Percentiles rank a stretch among this genome's conserved stretches.
Conservation (phyloP, 305 asterid species). For the Plantago rigida region DNA sequence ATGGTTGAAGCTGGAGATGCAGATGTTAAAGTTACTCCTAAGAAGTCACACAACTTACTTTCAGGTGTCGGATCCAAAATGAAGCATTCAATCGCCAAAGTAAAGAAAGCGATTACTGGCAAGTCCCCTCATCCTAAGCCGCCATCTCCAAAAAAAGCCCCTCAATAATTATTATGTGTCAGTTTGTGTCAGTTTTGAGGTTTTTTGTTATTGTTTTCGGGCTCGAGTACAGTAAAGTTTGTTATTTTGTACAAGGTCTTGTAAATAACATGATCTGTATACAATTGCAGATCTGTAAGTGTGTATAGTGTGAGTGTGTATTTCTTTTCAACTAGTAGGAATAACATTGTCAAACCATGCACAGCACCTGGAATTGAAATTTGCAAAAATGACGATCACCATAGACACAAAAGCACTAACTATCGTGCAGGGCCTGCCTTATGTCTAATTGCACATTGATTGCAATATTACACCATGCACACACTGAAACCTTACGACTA, state of each 20-base stretch:
- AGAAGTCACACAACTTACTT: constrained; percentile 68
- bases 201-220: background rate
- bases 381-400: background rate
- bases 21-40: constrained; percentile 46
- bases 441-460: too few species aligned
- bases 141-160: constrained; percentile 43
- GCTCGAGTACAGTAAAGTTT: constrained; percentile 24
- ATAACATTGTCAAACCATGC: background rate
- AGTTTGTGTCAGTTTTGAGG: constrained; percentile 7
- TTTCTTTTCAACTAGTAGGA: background rate
- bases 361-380: background rate
- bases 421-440: background rate
- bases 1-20: constrained; percentile 49
- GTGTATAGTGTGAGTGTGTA: background rate
- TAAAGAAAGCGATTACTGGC: constrained; percentile 78
- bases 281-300: constrained; percentile 18
- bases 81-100: constrained; percentile 86
- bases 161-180: constrained; percentile 10
- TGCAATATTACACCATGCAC: background rate
- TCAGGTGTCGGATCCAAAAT: constrained; percentile 87
- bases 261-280: constrained; percentile 19
- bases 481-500: background rate
- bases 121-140: constrained; percentile 58
- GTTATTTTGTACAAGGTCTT: constrained; percentile 20
- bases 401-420: background rate